Percentiles rank a stretch among this genome's conserved stretches.
phyloP scores from a whole-genome alignment of 2,329 filamentous ascomycete genomes.

The Cercospora citrullina region DNA sequence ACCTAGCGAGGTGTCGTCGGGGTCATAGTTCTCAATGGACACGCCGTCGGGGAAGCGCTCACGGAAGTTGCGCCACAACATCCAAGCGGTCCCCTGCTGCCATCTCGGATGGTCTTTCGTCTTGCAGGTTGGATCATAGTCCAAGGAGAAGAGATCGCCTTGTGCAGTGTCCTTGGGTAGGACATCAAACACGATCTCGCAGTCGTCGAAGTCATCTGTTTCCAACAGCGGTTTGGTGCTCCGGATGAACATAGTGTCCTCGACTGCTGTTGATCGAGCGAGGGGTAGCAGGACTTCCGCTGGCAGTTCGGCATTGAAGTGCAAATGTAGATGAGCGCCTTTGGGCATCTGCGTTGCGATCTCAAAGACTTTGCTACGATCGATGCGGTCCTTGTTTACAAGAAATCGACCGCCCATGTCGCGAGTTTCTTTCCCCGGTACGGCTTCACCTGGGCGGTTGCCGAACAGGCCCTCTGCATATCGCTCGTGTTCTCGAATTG shows the following conservation, averaged over 20 bases:
- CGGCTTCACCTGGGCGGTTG: conserved; percentile 45
- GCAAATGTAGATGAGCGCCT: conserved; percentile 70
- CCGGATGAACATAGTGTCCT: conserved; percentile 67
- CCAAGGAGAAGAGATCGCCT: conserved; percentile 50
- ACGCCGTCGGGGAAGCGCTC: conserved; percentile 42
- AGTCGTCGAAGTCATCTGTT: conserved; percentile 49
- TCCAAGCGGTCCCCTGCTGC: conserved; percentile 37
- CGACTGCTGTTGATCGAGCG: conserved; percentile 46
- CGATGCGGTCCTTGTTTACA: conserved; percentile 47
- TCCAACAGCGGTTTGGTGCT: conserved; percentile 56
- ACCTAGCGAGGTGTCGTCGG: conserved; percentile 14
- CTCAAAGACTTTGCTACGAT: conserved; percentile 57
- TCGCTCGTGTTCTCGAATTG: conserved; percentile 47
- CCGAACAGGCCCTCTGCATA: conserved; percentile 42
- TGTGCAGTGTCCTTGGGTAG: conserved; percentile 34
- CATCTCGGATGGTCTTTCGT: conserved; percentile 27
- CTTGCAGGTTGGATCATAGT: conserved; percentile 44
- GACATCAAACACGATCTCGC: conserved; percentile 65
- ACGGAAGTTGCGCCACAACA: conserved; percentile 51
- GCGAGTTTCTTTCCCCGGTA: conserved; percentile 42
- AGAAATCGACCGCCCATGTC: conserved; percentile 53
- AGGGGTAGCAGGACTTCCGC: conserved; percentile 62
- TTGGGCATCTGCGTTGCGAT: conserved; percentile 66
- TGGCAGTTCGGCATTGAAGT: conserved; percentile 73
- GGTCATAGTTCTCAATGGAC: conserved; percentile 14